Conservation (phyloP, 2,329 filamentous ascomycete species). For the Fusarium penzigii region DNA sequence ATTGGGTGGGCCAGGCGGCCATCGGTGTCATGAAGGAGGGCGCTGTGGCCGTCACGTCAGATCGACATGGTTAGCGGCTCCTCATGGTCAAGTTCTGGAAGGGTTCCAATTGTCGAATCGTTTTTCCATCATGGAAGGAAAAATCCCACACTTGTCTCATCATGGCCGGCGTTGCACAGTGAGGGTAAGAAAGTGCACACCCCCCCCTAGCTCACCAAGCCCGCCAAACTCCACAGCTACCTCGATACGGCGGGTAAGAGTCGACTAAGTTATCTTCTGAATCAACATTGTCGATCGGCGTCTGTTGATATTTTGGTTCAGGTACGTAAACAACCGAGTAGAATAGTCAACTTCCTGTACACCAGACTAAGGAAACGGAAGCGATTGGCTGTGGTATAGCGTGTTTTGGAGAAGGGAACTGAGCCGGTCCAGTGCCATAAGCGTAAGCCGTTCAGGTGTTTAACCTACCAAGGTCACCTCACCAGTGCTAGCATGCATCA, state of each 20-base stretch:
- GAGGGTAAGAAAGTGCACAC: not conserved
- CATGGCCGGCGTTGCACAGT: constrained; percentile 15
- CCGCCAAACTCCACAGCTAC: constrained; percentile 7
- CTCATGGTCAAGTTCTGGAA: constrained; percentile 29
- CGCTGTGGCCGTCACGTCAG: constrained; percentile 28
- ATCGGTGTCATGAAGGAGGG: constrained; percentile 25
- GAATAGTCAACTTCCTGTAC: not conserved
- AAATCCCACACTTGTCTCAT: constrained; percentile 15
- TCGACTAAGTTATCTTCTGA: not conserved
- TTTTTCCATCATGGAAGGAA: constrained; percentile 15
- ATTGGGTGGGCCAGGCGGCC: constrained; percentile 12
- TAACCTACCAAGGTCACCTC: not conserved
- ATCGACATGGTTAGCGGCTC: constrained; percentile 20
- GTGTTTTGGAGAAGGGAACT: not conserved
- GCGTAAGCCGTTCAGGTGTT: too few species aligned
- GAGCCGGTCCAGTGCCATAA: not conserved
- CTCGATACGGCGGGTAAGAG: too few species aligned
- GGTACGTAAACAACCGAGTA: too few species aligned
- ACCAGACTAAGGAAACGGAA: not conserved
- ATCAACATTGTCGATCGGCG: not conserved
- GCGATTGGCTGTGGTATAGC: not conserved
- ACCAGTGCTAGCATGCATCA: not conserved
- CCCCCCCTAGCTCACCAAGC: constrained; percentile 24
- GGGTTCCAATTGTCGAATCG: constrained; percentile 34
- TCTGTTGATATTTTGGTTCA: too few species aligned